Evolutionary conservation across 148 eudicot species (phyloP), one percentile per base, ranked within the genome.

Genomic region (Dysphania ambrosioides): DNA sequence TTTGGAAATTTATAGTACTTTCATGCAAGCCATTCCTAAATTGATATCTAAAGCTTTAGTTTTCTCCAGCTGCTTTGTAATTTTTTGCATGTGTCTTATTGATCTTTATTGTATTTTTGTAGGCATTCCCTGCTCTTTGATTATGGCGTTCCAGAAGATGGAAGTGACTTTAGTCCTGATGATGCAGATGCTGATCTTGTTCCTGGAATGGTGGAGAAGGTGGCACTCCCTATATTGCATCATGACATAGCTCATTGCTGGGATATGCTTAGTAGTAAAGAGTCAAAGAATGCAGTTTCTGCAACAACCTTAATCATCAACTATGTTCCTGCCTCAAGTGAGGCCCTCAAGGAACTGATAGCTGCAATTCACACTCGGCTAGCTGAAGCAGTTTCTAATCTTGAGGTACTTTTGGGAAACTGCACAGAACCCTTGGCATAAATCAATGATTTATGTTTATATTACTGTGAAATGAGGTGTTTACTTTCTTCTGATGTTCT

Each of bases 131-230:
- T 87, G 83, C 91, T 95, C 24, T 92, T 84, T 82, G 85, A 80
- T 79, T 95, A 92, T 79, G 99, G 99, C 72, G 78, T 83, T 79
- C 85, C 85, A 51, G 89, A 88, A 78, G 94, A 90, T 79, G 92
- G 85, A 66, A 84, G 79, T 79, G 80, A 83, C 64, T 82, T 85
- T 72, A 78, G 72, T 71, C 80, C 87, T 55, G 97, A 86, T 85
- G 97, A 94, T 83, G 85, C 85, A 40, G 99, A 95, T 88, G 91
- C 87, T 65, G 80, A 90, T 86, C 91, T 95, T 79, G 83, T 95
- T 73, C 97, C 99, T 75, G 87, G 87, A 65, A 75, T 95, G 78
- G 99, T 95, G 75, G 97, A 89, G 79, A 92, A 92, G 82, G 85
- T 92, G 79, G 99, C 99, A 30, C 77, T 95, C 80, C 99, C 97